Base-by-base conservation (phyloP, 805 yeast species). In the Pichia gijzeniarum region DNA sequence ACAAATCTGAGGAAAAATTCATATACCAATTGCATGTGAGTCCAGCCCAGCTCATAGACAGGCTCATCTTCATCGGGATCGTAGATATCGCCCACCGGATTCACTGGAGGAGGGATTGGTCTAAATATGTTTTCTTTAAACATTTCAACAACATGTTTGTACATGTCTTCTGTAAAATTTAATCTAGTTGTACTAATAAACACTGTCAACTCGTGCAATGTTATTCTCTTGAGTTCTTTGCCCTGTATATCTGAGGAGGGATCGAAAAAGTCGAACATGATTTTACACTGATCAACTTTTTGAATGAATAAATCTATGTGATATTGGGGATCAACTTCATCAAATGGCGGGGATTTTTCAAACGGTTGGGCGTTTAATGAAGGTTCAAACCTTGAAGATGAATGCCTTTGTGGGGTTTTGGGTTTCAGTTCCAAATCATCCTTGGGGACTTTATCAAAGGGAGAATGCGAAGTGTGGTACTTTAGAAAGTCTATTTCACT, bases 41-140 rank as follows among this genome's bases (percentile, higher is more conserved):
- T 96, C 99, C 99, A 93, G 9, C 97, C 90, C 52, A 91, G 78
- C 63, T 93, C 98, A 56, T 81, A 80, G 33, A 93, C 95, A 3
- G 98, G 98, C 66, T 93, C 99, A 69, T 93, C 99, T 67, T 93
- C 99, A 67, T 93, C 99, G 1, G 99, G 99, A 58, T 93, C 99
- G 64, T 77, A 93, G 34, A 91, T 77, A 53, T 93, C 99, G 33
- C 99, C 99, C 38, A 90, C 77, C 5, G 98, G 98, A 62, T 93
- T 93, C 32, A 90, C 96, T 1, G 98, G 97, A 1, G 99, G 99
- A 3, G 99, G 98, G 40, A 93, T 88, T 28, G 98, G 96, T 59
- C 99, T 78, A 65, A 93, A 90, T 45, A 93, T 73, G 65, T 93
- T 93, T 48, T 75, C 77, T 57, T 80, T 82, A 66, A 90, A 93